phyloP scores from a whole-genome alignment of 352 stramenopile species.

The Phytophthora kernoviae region DNA sequence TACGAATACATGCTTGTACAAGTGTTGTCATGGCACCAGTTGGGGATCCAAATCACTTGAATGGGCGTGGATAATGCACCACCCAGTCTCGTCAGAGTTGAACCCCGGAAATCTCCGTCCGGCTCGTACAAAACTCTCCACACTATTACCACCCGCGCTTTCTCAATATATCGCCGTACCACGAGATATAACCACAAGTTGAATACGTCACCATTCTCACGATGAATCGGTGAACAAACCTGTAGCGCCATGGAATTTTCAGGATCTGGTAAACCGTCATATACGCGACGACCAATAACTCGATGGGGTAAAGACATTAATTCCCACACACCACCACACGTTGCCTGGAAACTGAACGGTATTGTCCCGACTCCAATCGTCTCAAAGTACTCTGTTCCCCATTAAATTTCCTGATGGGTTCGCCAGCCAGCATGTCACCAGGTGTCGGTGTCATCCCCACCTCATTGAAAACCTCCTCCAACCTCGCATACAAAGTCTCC shows the following conservation, averaged over 20 bases:
- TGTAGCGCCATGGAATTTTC: conserved; percentile 41
- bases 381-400: conserved; percentile 28
- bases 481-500: conserved; percentile 15
- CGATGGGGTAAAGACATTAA: conserved; percentile 18
- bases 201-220: conserved; percentile 13
- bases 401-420: conserved; percentile 13
- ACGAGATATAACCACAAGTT: conserved; percentile 21
- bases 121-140: conserved; percentile 47
- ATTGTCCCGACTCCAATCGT: conserved; percentile 19
- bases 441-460: conserved; percentile 10
- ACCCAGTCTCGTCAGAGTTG: conserved; percentile 62
- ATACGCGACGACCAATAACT: conserved; percentile 12
- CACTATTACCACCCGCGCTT: conserved; percentile 48
- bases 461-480: conserved; percentile 20
- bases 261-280: conserved; percentile 20
- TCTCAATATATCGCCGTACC: conserved; percentile 37
- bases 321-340: conserved; percentile 28
- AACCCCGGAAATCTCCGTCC: conserved; percentile 34
- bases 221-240: conserved; percentile 23
- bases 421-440: conserved; percentile 17
- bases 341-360: conserved; percentile 17
- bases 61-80: conserved; percentile 25
- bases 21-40: conserved; percentile 13
- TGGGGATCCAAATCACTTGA: neutral
- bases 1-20: conserved; percentile 17